Conservation (phyloP, 1,139 yeast species). For the Casaregolazyma suthepensis region DNA sequence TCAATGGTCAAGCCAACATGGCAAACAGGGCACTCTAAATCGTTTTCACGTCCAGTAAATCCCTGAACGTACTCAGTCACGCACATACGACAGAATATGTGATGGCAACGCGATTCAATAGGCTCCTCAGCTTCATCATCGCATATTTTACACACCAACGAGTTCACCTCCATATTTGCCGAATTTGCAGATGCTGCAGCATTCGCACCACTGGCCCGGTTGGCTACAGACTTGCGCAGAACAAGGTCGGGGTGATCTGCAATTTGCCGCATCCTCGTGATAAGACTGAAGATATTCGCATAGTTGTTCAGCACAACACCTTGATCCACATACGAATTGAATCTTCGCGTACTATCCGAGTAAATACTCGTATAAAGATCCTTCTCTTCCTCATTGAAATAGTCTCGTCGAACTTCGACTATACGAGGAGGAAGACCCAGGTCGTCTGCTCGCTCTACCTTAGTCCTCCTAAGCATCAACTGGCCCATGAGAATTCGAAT, state of each 20-base stretch:
- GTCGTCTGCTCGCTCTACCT: conserved; percentile 93
- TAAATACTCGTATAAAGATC: conserved; percentile 85
- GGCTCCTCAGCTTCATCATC: conserved; percentile 99
- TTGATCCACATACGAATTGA: conserved; percentile 80
- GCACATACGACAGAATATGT: conserved; percentile 86
- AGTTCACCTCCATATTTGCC: conserved; percentile 38
- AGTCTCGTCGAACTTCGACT: conserved; percentile 78
- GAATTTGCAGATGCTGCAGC: not conserved
- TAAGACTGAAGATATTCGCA: conserved; percentile 91
- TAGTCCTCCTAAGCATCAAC: conserved; percentile 89
- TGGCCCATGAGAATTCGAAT: conserved; percentile 67
- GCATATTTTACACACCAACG: conserved; percentile 82
- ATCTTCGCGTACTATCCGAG: conserved; percentile 78
- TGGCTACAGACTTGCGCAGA: conserved; percentile 44
- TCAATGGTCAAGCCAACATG: conserved; percentile 90
- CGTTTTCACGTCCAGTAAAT: conserved; percentile 56
- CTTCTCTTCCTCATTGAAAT: conserved; percentile 88
- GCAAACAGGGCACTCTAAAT: conserved; percentile 88
- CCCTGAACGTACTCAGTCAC: conserved; percentile 84
- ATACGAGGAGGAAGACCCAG: conserved; percentile 93
- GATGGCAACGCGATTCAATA: conserved; percentile 89
- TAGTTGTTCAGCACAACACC: conserved; percentile 94
- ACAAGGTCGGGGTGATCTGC: conserved; percentile 98
- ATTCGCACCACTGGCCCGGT: conserved; percentile 21
- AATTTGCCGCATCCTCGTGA: conserved; percentile 93